Conservation (phyloP, 495 filamentous ascomycete genomes). For the Filosporella fistucella region DNA sequence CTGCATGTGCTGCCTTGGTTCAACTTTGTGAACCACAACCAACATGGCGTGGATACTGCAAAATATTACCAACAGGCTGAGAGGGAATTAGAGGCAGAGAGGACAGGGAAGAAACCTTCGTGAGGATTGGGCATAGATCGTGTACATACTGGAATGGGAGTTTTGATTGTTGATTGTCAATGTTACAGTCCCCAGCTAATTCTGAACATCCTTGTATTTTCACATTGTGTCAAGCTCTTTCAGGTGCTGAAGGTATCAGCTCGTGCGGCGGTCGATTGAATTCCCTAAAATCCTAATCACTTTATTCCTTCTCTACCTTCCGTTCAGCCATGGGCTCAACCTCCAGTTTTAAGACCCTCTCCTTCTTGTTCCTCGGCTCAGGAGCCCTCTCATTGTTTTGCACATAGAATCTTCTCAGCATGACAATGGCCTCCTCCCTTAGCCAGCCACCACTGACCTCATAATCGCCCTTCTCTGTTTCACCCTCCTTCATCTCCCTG, state of each 20-base stretch:
- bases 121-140: too few species aligned
- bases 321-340: constrained; percentile 18
- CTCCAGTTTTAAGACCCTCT: constrained; percentile 24
- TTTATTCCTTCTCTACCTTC: not conserved
- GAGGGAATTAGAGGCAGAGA: constrained; percentile 81
- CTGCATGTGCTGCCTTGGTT: constrained; percentile 86
- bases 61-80: constrained; percentile 99
- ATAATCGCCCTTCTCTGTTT: constrained; percentile 54
- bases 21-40: constrained; percentile 95
- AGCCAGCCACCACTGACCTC: constrained; percentile 78
- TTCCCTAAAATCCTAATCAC: not conserved
- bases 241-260: too few species aligned
- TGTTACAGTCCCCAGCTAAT: too few species aligned
- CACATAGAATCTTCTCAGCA: constrained; percentile 89
- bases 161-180: too few species aligned
- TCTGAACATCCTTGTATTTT: too few species aligned
- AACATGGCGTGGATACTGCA: constrained; percentile 95
- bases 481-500: not conserved
- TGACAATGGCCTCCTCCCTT: constrained; percentile 81
- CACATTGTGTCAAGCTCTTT: too few species aligned
- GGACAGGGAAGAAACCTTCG: constrained; percentile 19
- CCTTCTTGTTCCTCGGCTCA: constrained; percentile 21
- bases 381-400: constrained; percentile 70
- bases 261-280: too few species aligned
- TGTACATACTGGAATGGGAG: constrained; percentile 18